A percentile compares a stretch with the other conserved stretches of the same genome.
phyloP scores from a whole-genome alignment of 2,329 filamentous ascomycete species.

The Hysterium pulicare region DNA sequence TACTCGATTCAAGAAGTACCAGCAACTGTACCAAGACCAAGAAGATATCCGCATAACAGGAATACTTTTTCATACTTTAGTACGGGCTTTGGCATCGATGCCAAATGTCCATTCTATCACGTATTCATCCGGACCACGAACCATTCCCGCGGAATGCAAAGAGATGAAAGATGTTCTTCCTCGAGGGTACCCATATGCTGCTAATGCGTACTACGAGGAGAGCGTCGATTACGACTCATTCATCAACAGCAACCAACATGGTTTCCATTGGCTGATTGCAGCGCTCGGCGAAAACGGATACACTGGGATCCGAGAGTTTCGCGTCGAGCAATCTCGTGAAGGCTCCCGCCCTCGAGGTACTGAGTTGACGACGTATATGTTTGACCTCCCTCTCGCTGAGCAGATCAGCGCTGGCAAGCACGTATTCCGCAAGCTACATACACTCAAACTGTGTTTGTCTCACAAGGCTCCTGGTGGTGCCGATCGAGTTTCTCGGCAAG shows the following conservation, averaged over 20 bases:
- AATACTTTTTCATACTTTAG: constrained; percentile 22
- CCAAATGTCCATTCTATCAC: constrained; percentile 22
- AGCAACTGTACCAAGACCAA: constrained; percentile 23
- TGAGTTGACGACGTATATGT: constrained; percentile 16
- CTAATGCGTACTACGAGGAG: neutral
- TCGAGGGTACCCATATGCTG: neutral
- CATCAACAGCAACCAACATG: constrained; percentile 11
- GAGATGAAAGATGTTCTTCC: constrained; percentile 21
- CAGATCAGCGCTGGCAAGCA: constrained; percentile 18
- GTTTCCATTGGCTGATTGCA: constrained; percentile 26
- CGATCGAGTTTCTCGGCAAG: neutral
- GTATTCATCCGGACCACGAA: constrained; percentile 22
- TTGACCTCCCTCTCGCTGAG: constrained; percentile 12
- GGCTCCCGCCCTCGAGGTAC: constrained; percentile 4
- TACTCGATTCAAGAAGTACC: constrained; percentile 21
- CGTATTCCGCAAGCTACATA: constrained; percentile 20
- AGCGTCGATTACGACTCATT: neutral
- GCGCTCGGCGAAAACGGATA: constrained; percentile 20
- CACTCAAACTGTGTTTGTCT: constrained; percentile 16
- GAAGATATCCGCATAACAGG: constrained; percentile 20
- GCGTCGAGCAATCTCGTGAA: constrained; percentile 5
- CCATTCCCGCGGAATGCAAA: constrained; percentile 19
- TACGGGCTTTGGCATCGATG: constrained; percentile 20
- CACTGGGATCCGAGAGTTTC: constrained; percentile 20
- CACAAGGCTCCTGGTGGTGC: neutral